Conservation (phyloP, 2,329 filamentous ascomycete species). For the Venturia asperata region DNA sequence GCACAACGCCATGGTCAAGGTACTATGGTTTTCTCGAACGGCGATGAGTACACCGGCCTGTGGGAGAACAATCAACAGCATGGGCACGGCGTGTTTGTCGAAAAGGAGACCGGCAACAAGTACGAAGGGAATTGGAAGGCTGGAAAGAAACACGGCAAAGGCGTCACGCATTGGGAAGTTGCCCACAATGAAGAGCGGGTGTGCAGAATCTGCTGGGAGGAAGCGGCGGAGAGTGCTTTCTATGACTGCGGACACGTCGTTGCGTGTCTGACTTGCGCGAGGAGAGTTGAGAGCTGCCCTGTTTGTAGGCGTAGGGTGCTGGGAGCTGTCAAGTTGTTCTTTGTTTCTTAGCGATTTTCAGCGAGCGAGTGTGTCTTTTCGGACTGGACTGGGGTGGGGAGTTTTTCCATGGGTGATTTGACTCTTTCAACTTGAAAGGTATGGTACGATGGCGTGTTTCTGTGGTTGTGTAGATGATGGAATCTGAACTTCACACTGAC, state of each 20-base stretch:
- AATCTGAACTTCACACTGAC: neutral
- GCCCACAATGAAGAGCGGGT: conserved; percentile 54
- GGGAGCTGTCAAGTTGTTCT: conserved; percentile 51
- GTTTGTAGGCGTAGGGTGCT: conserved; percentile 53
- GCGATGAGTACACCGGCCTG: conserved; percentile 52
- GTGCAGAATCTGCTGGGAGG: conserved; percentile 57
- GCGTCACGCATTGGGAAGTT: conserved; percentile 55
- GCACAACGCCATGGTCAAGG: conserved; percentile 50
- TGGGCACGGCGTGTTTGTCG: conserved; percentile 51
- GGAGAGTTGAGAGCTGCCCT: conserved; percentile 52
- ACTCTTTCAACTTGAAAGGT: neutral
- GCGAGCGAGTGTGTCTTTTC: neutral
- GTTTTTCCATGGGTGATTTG: neutral
- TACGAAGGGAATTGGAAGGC: conserved; percentile 55
- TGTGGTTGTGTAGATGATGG: neutral
- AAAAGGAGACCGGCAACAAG: conserved; percentile 51
- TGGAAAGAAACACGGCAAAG: conserved; percentile 54
- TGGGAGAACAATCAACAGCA: conserved; percentile 58
- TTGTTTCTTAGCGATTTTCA: conserved; percentile 15
- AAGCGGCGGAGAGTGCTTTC: conserved; percentile 53
- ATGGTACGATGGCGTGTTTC: neutral
- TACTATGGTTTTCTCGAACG: conserved; percentile 55
- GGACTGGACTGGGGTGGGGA: conserved; percentile 2
- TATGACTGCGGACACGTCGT: conserved; percentile 58
- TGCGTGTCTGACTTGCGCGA: conserved; percentile 53